Percentiles rank a stretch among this genome's conserved stretches.
Evolutionary conservation across 2,329 filamentous ascomycete genomes (phyloP).

Genomic region (Aschersonia sp.): DNA sequence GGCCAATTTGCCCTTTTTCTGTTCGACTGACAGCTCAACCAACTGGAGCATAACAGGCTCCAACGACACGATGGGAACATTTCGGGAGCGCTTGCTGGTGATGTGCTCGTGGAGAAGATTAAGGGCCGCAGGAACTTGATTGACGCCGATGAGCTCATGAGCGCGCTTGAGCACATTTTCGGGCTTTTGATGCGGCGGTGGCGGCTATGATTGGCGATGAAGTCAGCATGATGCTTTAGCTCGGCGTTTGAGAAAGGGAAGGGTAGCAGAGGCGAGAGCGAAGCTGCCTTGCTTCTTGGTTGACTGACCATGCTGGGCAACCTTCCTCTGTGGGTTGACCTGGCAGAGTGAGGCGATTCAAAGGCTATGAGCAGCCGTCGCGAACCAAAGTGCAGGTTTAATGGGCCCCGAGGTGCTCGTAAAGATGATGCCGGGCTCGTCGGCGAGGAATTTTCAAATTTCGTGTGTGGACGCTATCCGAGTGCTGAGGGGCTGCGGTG

Average conservation of each 20-base stretch:
- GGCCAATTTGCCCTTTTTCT: constrained; percentile 94
- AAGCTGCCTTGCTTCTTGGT: constrained; percentile 5
- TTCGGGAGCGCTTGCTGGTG: constrained; percentile 93
- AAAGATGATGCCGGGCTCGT: constrained; percentile 20
- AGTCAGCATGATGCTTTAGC: not conserved
- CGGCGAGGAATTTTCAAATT: constrained; percentile 27
- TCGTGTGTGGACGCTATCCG: constrained; percentile 30
- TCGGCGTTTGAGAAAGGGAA: constrained; percentile 2
- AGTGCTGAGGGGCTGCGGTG: constrained; percentile 23
- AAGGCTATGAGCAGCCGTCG: constrained; percentile 21
- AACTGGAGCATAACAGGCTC: constrained; percentile 98
- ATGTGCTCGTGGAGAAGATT: constrained; percentile 97
- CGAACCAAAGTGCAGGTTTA: constrained; percentile 20
- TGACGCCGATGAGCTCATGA: constrained; percentile 96
- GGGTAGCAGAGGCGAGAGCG: constrained; percentile 14
- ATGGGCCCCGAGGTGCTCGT: constrained; percentile 23
- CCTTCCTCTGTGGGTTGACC: constrained; percentile 28
- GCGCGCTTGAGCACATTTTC: constrained; percentile 99
- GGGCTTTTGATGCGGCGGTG: constrained; percentile 91
- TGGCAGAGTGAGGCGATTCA: constrained; percentile 21
- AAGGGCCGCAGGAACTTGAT: constrained; percentile 82
- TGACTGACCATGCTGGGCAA: constrained; percentile 37
- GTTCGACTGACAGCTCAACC: constrained; percentile 90
- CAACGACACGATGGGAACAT: constrained; percentile 87
- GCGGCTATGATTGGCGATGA: constrained; percentile 47